Conservation (phyloP, 225 moss, liverwort and hornwort species). For the Pleurozium schreberi region DNA sequence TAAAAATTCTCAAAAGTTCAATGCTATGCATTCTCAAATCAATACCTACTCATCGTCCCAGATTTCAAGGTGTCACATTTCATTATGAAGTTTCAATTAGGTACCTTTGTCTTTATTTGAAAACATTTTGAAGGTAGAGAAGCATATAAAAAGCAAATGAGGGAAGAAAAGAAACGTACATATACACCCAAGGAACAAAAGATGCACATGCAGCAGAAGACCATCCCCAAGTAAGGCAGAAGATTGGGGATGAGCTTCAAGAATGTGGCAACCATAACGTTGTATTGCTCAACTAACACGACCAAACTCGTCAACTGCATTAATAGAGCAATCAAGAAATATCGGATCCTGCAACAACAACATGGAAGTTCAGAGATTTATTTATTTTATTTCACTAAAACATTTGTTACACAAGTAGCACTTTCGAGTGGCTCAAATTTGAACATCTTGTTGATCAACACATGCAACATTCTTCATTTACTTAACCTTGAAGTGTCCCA, state of each 20-base stretch:
- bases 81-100: neutral
- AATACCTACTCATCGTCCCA: neutral
- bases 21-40: neutral
- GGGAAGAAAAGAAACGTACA: slow-evolving; percentile 34
- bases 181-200: slow-evolving; percentile 78
- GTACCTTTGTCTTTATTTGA: neutral
- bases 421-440: neutral
- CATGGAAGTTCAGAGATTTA: neutral
- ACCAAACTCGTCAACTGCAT: slow-evolving; percentile 69
- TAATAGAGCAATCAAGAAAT: slow-evolving; percentile 77
- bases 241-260: slow-evolving; percentile 86
- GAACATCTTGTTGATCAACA: neutral
- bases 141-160: neutral
- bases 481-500: neutral
- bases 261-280: slow-evolving; percentile 77
- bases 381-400: neutral
- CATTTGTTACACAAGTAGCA: neutral
- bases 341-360: slow-evolving; percentile 63
- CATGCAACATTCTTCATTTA: neutral
- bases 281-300: slow-evolving; percentile 73
- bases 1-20: neutral
- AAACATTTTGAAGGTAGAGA: neutral
- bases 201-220: slow-evolving; percentile 83
- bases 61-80: neutral
- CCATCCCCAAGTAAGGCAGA: slow-evolving; percentile 67